Evolutionary conservation across 306 rosid genomes (phyloP).

Genomic region (Hippophae gyantsensis): DNA sequence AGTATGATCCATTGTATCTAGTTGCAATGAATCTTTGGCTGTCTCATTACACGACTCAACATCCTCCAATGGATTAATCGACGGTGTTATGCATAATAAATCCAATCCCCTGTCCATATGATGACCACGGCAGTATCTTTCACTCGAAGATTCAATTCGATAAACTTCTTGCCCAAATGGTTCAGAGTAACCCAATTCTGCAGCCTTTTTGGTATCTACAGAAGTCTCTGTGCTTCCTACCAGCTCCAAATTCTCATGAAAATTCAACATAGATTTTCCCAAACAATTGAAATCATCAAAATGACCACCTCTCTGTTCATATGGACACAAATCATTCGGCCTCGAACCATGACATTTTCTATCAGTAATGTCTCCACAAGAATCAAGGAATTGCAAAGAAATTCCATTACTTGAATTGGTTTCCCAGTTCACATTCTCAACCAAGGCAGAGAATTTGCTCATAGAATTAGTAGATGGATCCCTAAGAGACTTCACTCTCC

Average conservation of each 20-base stretch:
- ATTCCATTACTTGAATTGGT: slow-evolving; percentile 40
- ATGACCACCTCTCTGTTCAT: slow-evolving; percentile 20
- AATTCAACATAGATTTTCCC: slow-evolving; percentile 26
- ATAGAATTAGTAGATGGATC: slow-evolving; percentile 74
- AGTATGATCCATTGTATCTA: slow-evolving; percentile 28
- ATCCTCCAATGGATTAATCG: slow-evolving; percentile 30
- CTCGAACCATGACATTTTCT: slow-evolving; percentile 19
- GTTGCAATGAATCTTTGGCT: slow-evolving; percentile 20
- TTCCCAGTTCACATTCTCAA: slow-evolving; percentile 77
- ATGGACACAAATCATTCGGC: slow-evolving; percentile 24
- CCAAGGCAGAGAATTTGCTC: slow-evolving; percentile 44
- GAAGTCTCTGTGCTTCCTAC: slow-evolving; percentile 10
- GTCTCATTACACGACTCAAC: slow-evolving; percentile 23
- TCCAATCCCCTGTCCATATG: slow-evolving; percentile 28
- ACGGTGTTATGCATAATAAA: slow-evolving; percentile 25
- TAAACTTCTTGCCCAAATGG: slow-evolving; percentile 13
- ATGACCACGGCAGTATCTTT: slow-evolving; percentile 31
- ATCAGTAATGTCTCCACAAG: slow-evolving; percentile 26
- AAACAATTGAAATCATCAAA: slow-evolving; percentile 23
- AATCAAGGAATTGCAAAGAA: slow-evolving; percentile 38
- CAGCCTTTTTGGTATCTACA: slow-evolving; percentile 16
- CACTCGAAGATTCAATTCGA: slow-evolving; percentile 26
- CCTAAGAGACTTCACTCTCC: slow-evolving; percentile 83
- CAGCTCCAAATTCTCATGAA: slow-evolving; percentile 19
- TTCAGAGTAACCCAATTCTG: slow-evolving; percentile 19